Percentiles rank a stretch among this genome's conserved stretches.
These are phyloP conservation scores for Pittosporum tobira DNA, from an alignment of 129 eudicot species.

Conservation along the genomic window DNA sequence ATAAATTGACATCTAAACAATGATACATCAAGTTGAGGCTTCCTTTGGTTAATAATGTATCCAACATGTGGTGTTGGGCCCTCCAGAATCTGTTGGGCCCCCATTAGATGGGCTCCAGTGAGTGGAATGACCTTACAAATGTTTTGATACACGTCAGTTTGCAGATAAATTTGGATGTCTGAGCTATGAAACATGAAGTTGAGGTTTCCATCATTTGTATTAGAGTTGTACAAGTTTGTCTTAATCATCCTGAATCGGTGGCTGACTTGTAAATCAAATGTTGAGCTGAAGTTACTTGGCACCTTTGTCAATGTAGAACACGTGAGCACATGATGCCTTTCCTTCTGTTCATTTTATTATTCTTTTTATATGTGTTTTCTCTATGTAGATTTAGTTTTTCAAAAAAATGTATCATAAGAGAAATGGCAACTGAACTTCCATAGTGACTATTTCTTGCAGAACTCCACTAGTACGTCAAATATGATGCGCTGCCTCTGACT, in stretches of 20 bases:
- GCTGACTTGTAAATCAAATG: constrained; percentile 18
- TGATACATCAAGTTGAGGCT: constrained; percentile 19
- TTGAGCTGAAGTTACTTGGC: constrained; percentile 20
- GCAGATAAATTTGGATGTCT: no score
- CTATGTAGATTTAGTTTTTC: no score
- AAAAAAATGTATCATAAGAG: not conserved
- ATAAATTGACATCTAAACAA: constrained; percentile 19
- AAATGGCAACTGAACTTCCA: not conserved
- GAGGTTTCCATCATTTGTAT: no score
- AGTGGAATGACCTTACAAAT: not conserved
- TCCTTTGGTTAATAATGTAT: not conserved
- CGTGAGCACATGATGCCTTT: constrained; percentile 22
- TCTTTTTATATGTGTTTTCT: not conserved
- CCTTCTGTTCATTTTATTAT: not conserved
- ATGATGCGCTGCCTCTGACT: not conserved
- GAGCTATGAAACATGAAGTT: no score
- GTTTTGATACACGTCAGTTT: no score
- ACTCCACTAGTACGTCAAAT: not conserved
- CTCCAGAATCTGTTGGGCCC: not conserved
- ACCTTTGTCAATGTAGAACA: constrained; percentile 7
- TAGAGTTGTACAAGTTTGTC: no score
- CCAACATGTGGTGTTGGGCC: not conserved
- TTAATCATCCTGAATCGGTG: no score
- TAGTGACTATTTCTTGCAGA: not conserved
- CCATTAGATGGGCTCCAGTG: not conserved